phyloP scores from a whole-genome alignment of 2,329 filamentous ascomycete genomes.

The Paecilomyces fulvus region DNA sequence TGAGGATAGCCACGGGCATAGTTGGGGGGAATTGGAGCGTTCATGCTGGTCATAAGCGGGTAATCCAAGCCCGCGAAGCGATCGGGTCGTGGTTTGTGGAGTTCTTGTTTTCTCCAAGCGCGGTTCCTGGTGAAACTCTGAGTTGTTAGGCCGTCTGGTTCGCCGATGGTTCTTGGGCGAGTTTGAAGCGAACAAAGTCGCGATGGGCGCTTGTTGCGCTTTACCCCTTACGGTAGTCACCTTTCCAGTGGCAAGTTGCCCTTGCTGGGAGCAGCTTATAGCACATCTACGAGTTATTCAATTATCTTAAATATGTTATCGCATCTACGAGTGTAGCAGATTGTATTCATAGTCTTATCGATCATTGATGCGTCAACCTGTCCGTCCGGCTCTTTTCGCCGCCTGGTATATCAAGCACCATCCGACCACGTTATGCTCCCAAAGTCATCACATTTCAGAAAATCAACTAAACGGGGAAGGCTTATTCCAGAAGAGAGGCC shows the following conservation, averaged over 20 bases:
- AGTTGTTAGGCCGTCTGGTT: constrained; percentile 2
- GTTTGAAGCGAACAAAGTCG: constrained; percentile 18
- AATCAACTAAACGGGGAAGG: not conserved
- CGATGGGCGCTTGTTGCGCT: constrained; percentile 22
- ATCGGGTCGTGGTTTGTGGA: not conserved
- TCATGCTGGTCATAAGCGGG: constrained; percentile 18
- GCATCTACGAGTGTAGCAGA: not conserved
- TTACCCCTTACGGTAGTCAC: constrained; percentile 22
- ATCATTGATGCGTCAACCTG: not conserved
- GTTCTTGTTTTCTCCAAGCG: not conserved
- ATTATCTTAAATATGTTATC: not conserved
- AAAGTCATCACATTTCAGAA: not conserved
- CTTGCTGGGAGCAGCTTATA: not conserved
- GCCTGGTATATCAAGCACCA: not conserved
- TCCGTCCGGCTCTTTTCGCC: not conserved
- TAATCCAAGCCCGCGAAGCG: constrained; percentile 2
- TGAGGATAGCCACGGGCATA: constrained; percentile 34
- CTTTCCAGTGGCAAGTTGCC: not conserved
- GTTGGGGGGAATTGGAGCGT: constrained; percentile 34
- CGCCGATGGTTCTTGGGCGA: constrained; percentile 1
- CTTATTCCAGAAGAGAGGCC: constrained; percentile 84
- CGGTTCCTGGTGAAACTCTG: not conserved
- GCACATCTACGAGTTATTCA: not conserved
- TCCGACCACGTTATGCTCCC: not conserved
- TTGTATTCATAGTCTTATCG: not conserved